These are phyloP conservation scores for Athelia psychrophila DNA, from an alignment of 1,284 basidiomycete species.

Conservation along the genomic window DNA sequence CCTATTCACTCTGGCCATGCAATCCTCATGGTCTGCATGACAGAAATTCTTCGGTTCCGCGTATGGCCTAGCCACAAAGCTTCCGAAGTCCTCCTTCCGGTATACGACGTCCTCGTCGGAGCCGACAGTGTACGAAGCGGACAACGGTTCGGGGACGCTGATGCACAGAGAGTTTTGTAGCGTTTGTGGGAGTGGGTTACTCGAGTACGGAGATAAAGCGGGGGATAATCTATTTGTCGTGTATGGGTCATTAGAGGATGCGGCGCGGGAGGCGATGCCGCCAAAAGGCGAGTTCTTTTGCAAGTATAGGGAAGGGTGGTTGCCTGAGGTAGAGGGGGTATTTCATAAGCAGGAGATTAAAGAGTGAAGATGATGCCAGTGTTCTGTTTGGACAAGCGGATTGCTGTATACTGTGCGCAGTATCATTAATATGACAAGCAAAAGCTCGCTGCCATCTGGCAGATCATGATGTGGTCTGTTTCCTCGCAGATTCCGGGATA, in stretches of 20 bases:
- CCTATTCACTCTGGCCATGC: neutral
- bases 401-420: too few species aligned
- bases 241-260: slow-evolving; percentile 18
- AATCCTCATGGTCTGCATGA: neutral
- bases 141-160: slow-evolving; percentile 20
- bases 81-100: slow-evolving; percentile 15
- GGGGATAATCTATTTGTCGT: slow-evolving; percentile 14
- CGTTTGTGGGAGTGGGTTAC: slow-evolving; percentile 16
- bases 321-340: slow-evolving; percentile 13
- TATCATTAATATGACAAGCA: too few species aligned
- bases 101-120: slow-evolving; percentile 14
- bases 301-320: slow-evolving; percentile 17
- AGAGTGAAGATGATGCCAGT: slow-evolving; percentile 1
- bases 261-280: slow-evolving; percentile 15
- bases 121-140: slow-evolving; percentile 13
- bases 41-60: slow-evolving; percentile 22
- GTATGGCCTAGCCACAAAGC: slow-evolving; percentile 20
- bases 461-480: too few species aligned
- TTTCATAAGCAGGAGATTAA: slow-evolving; percentile 9
- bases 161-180: slow-evolving; percentile 23
- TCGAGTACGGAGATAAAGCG: slow-evolving; percentile 17
- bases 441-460: too few species aligned
- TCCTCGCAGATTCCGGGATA: too few species aligned
- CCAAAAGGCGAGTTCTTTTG: slow-evolving; percentile 27
- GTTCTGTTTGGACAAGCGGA: too few species aligned